Conservation (phyloP, 306 rosid species). For the Pterocarpus santalinus region DNA sequence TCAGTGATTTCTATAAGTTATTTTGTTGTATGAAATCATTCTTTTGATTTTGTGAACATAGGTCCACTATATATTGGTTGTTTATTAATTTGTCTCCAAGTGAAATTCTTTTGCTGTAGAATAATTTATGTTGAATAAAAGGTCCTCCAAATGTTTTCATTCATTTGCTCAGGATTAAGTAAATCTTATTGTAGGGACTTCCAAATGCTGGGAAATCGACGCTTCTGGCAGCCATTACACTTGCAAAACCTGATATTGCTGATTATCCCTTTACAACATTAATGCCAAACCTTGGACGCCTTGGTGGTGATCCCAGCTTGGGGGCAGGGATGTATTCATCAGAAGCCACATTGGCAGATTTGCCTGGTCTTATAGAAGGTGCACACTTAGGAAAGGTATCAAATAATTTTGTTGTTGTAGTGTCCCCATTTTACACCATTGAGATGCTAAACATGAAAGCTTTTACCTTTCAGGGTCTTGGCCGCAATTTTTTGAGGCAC, state of each 20-base stretch:
- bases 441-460: slow-evolving; percentile 43
- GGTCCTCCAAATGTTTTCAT: slow-evolving; percentile 33
- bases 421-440: not conserved
- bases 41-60: slow-evolving; percentile 1
- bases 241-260: slow-evolving; percentile 93
- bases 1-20: not conserved
- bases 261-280: slow-evolving; percentile 97
- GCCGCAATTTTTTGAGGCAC: slow-evolving; percentile 94
- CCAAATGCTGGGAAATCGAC: slow-evolving; percentile 99
- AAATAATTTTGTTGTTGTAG: slow-evolving; percentile 14
- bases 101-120: slow-evolving; percentile 3
- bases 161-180: slow-evolving; percentile 41
- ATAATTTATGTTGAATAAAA: slow-evolving; percentile 1
- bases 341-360: slow-evolving; percentile 96
- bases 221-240: slow-evolving; percentile 93
- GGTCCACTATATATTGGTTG: slow-evolving; percentile 19
- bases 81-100: slow-evolving; percentile 18
- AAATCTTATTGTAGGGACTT: slow-evolving; percentile 76
- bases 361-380: slow-evolving; percentile 99
- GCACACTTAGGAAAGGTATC: slow-evolving; percentile 99
- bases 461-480: slow-evolving; percentile 77
- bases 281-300: slow-evolving; percentile 98
- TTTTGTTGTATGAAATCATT: slow-evolving; percentile 23
- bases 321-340: slow-evolving; percentile 92
- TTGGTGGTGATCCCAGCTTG: slow-evolving; percentile 94